Conservation (phyloP, 2,329 filamentous ascomycete genomes). For the Hirsutella rhossiliensis region DNA sequence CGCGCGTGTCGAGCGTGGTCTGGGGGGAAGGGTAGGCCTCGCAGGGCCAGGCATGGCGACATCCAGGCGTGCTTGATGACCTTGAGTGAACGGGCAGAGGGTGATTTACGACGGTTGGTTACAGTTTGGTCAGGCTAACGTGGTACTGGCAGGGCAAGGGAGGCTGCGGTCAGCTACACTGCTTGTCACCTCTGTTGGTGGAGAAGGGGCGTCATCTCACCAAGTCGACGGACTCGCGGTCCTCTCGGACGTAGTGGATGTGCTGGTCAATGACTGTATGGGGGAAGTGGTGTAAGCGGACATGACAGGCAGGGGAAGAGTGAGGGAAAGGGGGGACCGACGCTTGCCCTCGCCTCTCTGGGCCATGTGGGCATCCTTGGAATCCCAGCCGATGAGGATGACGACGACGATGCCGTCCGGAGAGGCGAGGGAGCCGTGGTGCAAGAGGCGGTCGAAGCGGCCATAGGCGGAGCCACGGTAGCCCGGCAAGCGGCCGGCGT, state of each 20-base stretch:
- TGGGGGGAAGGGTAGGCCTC: too few species aligned
- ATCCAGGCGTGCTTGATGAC: too few species aligned
- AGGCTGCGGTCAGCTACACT: too few species aligned
- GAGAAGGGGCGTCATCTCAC: too few species aligned
- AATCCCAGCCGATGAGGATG: conserved; percentile 27
- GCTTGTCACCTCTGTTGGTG: too few species aligned
- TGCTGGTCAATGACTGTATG: conserved; percentile 24
- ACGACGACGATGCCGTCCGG: conserved; percentile 17
- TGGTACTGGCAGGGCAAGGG: too few species aligned
- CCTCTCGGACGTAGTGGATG: conserved; percentile 17
- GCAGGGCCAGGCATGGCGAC: too few species aligned
- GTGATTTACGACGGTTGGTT: too few species aligned
- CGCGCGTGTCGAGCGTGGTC: too few species aligned
- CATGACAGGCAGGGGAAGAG: neutral
- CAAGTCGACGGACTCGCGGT: conserved; percentile 18
- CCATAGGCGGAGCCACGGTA: conserved; percentile 20
- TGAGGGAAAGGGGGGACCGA: conserved; percentile 7
- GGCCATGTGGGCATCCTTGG: conserved; percentile 22
- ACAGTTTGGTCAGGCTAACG: too few species aligned
- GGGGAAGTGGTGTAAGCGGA: neutral
- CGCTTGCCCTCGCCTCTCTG: conserved; percentile 18
- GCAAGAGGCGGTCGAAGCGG: conserved; percentile 16
- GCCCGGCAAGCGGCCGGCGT: conserved; percentile 13
- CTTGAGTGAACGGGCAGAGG: too few species aligned
- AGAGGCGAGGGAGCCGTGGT: conserved; percentile 13